Evolutionary conservation across 345 rosid species (phyloP), one percentile per base, ranked within the genome.

Genomic region (Raphanus raphanistrum): DNA sequence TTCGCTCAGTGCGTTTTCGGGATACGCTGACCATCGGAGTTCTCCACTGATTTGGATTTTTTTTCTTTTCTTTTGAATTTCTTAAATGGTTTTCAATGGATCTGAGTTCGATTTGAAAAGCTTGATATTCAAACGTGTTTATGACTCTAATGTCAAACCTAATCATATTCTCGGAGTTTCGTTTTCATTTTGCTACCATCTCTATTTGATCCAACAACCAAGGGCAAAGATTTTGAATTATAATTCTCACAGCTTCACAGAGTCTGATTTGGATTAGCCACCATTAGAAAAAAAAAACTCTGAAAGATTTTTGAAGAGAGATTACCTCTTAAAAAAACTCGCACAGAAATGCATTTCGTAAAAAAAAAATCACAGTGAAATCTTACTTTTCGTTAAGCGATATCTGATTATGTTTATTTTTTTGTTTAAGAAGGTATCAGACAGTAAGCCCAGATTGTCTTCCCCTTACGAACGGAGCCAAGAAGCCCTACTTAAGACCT

Each of bases 381-480:
- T 50, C 52, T 50, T 5, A 21, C 6, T n/a, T 15, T 70, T 73
- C 32, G 64, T 65, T 60, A 9, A 27, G 1, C 15, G 1, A 11
- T 43, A 8, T 75, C 64, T 58, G 63, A 55, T 32, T 21, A 21
- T 21, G 55, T 21, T 6, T 16, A 13, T 54, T 8, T 54, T 45
- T 4, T 8, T 38, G 38, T 21, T 74, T 35, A 33, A 50, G n/a
- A 77, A 88, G 92, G 80, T 88, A 78, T 82, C 87, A 88, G 80
- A 87, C 88, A 82, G 90, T 84, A 65, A 84, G 84, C 76, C 85
- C 90, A 73, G 90, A 85, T 79, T 85, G 63, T 66, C 77, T 71
- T 82, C 88, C 87, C 16, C 72, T 81, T 1, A 76, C 81, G 52
- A 85, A 87, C 59, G 89, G 80, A 15, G 29, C 4, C 3, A 87